Percentiles rank a stretch among this genome's conserved stretches.
Evolutionary conservation across 805 yeast genomes (phyloP).

Genomic region (Candida ipomoeae): DNA sequence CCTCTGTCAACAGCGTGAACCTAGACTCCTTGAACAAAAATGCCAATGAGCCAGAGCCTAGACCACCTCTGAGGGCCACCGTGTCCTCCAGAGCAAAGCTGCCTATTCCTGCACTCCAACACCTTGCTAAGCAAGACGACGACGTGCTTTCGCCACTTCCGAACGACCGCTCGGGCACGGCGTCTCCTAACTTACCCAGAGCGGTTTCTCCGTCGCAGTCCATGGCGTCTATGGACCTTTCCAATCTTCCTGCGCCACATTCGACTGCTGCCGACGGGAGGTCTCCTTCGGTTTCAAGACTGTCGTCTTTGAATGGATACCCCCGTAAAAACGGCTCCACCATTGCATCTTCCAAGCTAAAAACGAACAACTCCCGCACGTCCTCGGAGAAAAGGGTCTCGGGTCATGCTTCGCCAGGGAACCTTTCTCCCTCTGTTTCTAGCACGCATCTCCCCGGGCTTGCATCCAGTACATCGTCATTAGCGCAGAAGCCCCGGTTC

Average conservation of each 20-base stretch:
- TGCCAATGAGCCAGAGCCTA: constrained; percentile 5
- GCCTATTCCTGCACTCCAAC: constrained; percentile 3
- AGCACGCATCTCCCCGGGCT: constrained; percentile 12
- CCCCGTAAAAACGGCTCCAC: constrained; percentile 10
- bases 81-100: constrained; percentile 7
- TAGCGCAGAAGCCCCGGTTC: constrained; percentile 42
- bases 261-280: constrained; percentile 6
- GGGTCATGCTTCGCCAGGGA: constrained; percentile 9
- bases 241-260: constrained; percentile 1
- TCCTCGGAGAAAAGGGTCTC: constrained; percentile 17
- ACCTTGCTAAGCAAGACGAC: constrained; percentile 7
- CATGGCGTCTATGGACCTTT: constrained; percentile 7
- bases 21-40: constrained; percentile 3
- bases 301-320: constrained; percentile 15
- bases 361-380: constrained; percentile 19
- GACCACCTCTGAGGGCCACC: constrained; percentile 5
- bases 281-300: constrained; percentile 18
- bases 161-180: constrained; percentile 14
- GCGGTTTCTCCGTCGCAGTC: constrained; percentile 8
- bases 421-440: constrained; percentile 12
- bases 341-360: constrained; percentile 8
- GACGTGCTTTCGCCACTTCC: constrained; percentile 19
- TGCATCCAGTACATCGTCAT: constrained; percentile 5
- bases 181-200: constrained; percentile 9
- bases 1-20: constrained; percentile 3